Percentiles rank a stretch among this genome's conserved stretches.
Conservation (phyloP, 2,329 filamentous ascomycete genomes). For the Sporothrix inflata region DNA sequence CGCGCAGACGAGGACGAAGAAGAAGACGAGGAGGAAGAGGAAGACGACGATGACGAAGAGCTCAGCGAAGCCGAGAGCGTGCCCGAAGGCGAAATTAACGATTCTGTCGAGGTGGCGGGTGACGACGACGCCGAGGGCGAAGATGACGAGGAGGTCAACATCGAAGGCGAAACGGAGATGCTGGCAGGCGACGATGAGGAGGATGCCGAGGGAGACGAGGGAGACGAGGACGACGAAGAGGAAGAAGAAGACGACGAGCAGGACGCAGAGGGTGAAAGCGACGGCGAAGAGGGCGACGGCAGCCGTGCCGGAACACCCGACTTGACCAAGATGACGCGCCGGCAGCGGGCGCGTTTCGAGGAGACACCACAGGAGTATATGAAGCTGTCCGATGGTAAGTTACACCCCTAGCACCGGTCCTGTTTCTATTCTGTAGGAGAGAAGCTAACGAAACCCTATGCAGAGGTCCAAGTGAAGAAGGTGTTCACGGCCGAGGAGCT, state of each 20-base stretch:
- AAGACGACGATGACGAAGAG: conserved; percentile 57
- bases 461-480: conserved; percentile 67
- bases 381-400: conserved; percentile 63
- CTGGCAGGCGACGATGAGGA: conserved; percentile 43
- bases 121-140: conserved; percentile 28
- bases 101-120: conserved; percentile 46
- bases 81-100: conserved; percentile 50
- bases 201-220: conserved; percentile 45
- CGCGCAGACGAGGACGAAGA: conserved; percentile 24
- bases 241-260: conserved; percentile 47
- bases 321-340: conserved; percentile 63
- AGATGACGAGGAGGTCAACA: conserved; percentile 40
- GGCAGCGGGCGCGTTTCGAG: conserved; percentile 63
- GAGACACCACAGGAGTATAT: conserved; percentile 57
- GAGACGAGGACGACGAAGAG: conserved; percentile 47
- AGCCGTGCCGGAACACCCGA: conserved; percentile 57
- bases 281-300: conserved; percentile 46
- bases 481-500: conserved; percentile 64
- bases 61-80: conserved; percentile 61
- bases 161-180: conserved; percentile 46
- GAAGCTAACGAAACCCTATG: neutral
- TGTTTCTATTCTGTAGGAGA: neutral
- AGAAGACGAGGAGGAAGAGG: conserved; percentile 30
- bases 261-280: conserved; percentile 46
- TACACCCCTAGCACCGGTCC: neutral